Conservation (phyloP, 768 basidiomycete species). For the Suillus weaverae region DNA sequence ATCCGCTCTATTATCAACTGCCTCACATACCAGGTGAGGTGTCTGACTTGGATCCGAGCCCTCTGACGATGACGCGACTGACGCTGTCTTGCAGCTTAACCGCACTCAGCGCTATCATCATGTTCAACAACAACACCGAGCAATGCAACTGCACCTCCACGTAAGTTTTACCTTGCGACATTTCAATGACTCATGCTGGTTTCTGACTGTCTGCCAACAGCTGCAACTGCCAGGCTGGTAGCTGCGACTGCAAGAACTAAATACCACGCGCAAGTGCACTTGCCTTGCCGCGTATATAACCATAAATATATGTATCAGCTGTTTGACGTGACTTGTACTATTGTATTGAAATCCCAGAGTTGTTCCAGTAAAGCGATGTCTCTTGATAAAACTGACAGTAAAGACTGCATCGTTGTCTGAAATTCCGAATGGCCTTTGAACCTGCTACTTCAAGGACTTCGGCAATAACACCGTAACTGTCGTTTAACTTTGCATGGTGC, state of each 20-base stretch:
- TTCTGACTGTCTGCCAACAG: background rate
- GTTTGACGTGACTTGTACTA: background rate
- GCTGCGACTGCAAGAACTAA: constrained; percentile 6
- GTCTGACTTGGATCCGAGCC: background rate
- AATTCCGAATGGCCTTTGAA: background rate
- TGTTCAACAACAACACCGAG: constrained; percentile 2
- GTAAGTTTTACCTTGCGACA: background rate
- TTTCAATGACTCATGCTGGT: background rate
- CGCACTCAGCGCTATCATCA: background rate
- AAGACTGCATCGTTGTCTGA: background rate
- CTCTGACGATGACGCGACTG: background rate
- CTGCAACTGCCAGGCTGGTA: constrained; percentile 9
- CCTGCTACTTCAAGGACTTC: too few relatives aligned
- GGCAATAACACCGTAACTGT: too few relatives aligned
- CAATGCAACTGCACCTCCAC: constrained; percentile 3
- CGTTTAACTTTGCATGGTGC: too few relatives aligned
- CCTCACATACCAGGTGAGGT: background rate
- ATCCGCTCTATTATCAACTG: background rate
- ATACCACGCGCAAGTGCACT: background rate
- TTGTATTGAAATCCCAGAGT: background rate
- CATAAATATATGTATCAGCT: background rate
- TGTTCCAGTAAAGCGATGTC: background rate
- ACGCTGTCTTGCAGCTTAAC: background rate
- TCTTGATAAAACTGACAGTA: background rate
- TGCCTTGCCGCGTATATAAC: background rate